Evolutionary conservation across 1,284 basidiomycete species (phyloP), one percentile per base, ranked within the genome.

Genomic region (Ustilago tritici): DNA sequence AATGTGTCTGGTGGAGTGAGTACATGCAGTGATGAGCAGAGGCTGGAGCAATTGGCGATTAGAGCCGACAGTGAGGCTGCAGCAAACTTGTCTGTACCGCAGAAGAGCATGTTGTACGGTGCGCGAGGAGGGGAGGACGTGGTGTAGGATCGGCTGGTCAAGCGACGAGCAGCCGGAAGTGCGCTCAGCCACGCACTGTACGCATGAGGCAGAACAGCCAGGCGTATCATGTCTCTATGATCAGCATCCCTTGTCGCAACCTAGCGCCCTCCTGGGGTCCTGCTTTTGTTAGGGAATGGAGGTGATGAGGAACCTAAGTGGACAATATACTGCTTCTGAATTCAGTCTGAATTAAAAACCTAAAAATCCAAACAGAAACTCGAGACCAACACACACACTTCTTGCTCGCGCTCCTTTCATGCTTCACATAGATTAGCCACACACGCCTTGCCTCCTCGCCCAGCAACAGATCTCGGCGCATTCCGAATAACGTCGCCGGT

Each of bases 1-100:
- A 12, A 34, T 1, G 61, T 64, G 56, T 84, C 91, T 0, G 91
- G 90, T 58, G 91, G 89, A 0, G 92, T 93, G 8, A 89, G 90
- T 31, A 93, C 88, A 4, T 86, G 81, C 6, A 93, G 34, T 5
- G 57, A 59, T 6, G 70, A 54, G 34, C 56, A 49, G 1, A 67
- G 68, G 38, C 23, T 10, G 10, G 35, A 32, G 10, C 60, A 60
- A 28, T 43, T 40, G 3, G 46, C 7, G 47, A 76, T 43, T 14
- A 84, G 67, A 2, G 65, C 60, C 4, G 53, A 43, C 9, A 85
- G 64, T 9, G 64, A 65, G 0, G 50, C 36, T 5, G 59, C 34
- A 5, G 82, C 77, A 41, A 86, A 86, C 0, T 56, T 31, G 61
- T 86, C 84, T 11, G 84, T 81, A 6, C 84, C 84, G 67, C 82